Evolutionary conservation across 164 flowering plant genomes (phyloP).

Genomic region (Saururus chinensis): DNA sequence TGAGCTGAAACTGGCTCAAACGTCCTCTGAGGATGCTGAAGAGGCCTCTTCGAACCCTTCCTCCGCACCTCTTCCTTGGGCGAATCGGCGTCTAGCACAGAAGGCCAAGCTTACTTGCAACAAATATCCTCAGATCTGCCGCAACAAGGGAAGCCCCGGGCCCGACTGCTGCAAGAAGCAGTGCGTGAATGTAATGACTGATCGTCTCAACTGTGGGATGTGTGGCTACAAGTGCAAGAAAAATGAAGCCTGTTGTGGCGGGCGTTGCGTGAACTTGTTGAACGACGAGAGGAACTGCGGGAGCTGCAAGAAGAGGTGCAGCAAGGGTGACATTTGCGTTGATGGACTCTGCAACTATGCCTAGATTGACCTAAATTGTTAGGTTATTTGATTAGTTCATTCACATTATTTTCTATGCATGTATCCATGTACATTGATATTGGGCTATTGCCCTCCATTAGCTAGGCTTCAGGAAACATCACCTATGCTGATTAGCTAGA

Average conservation of each 20-base stretch:
- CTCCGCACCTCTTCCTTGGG: not conserved
- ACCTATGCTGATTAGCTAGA: too few species aligned
- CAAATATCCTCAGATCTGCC: slow-evolving; percentile 17
- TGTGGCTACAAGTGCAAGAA: slow-evolving; percentile 22
- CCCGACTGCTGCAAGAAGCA: slow-evolving; percentile 25
- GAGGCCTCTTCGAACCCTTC: not conserved
- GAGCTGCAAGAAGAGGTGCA: slow-evolving; percentile 14
- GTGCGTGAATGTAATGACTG: slow-evolving; percentile 16
- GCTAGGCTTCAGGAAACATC: too few species aligned
- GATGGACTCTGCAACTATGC: slow-evolving; percentile 17
- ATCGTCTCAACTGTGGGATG: slow-evolving; percentile 19
- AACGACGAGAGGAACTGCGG: slow-evolving; percentile 13
- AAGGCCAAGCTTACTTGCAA: slow-evolving; percentile 7
- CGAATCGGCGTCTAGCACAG: not conserved
- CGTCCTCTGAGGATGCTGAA: not conserved
- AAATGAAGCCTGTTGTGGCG: slow-evolving; percentile 14
- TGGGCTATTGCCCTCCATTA: not conserved
- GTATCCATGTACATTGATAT: not conserved
- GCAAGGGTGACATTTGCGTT: slow-evolving; percentile 8
- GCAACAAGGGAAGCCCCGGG: slow-evolving; percentile 11
- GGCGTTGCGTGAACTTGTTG: slow-evolving; percentile 9
- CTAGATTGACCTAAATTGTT: not conserved
- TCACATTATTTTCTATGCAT: not conserved
- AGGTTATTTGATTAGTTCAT: not conserved
- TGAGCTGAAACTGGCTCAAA: not conserved